Conservation (phyloP, 2,329 filamentous ascomycete species). For the Nannizzia gypsea region DNA sequence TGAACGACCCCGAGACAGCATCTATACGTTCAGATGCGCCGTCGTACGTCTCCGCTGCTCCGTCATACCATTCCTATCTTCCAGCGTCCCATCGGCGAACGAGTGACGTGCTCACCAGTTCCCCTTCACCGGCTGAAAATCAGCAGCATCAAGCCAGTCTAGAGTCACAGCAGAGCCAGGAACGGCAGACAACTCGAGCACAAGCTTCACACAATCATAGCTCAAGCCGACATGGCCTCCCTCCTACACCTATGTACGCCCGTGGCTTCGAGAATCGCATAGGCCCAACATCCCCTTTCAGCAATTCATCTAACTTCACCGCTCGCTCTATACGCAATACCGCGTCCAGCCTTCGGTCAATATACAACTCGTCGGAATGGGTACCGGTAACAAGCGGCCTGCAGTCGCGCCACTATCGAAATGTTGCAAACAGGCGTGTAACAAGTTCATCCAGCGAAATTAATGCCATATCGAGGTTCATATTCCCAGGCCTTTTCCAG, state of each 20-base stretch:
- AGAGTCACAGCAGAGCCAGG: not conserved
- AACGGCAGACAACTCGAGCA: constrained; percentile 21
- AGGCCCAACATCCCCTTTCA: constrained; percentile 11
- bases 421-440: constrained; percentile 52
- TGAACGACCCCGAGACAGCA: constrained; percentile 50
- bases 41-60: constrained; percentile 55
- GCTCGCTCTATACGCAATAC: constrained; percentile 11
- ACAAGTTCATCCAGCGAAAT: constrained; percentile 25
- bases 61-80: constrained; percentile 47
- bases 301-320: constrained; percentile 4
- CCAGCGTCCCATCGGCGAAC: constrained; percentile 11
- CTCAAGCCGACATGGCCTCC: constrained; percentile 9
- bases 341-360: constrained; percentile 28
- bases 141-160: not conserved
- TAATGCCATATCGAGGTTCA: constrained; percentile 11
- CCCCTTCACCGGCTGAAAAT: constrained; percentile 11
- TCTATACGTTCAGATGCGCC: constrained; percentile 57
- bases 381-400: constrained; percentile 45
- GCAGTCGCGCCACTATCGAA: constrained; percentile 49
- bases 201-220: not conserved
- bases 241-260: constrained; percentile 32
- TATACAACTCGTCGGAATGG: constrained; percentile 50
- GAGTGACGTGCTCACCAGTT: constrained; percentile 4
- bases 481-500: constrained; percentile 18
- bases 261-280: constrained; percentile 32